A percentile compares a stretch with the other conserved stretches of the same genome.
Conservation (phyloP, 139 green algal species). For the Picochlorum sp. region DNA sequence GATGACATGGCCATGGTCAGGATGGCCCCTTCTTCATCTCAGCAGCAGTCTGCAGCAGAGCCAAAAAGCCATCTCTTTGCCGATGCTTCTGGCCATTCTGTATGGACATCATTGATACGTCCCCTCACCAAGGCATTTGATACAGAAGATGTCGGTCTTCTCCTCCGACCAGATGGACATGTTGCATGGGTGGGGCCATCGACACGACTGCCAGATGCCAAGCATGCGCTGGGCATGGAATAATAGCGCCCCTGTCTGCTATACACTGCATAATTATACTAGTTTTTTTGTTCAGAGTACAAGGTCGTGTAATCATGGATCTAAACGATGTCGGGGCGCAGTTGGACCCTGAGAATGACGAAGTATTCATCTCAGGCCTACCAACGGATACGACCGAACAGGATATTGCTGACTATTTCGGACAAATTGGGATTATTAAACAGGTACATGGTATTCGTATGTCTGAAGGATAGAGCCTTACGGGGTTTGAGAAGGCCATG, state of each 20-base stretch:
- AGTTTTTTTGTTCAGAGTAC: too few relatives aligned
- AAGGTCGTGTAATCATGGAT: background rate
- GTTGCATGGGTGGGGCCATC: conserved; percentile 45
- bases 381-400: conserved; percentile 48
- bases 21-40: too few relatives aligned
- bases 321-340: conserved; percentile 1
- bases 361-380: conserved; percentile 54
- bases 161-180: conserved; percentile 76
- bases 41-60: too few relatives aligned
- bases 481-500: too few relatives aligned
- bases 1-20: too few relatives aligned
- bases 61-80: too few relatives aligned
- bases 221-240: too few relatives aligned
- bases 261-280: too few relatives aligned
- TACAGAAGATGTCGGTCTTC: conserved; percentile 27
- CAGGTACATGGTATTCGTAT: background rate
- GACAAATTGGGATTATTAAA: conserved; percentile 64
- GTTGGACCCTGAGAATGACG: conserved; percentile 47
- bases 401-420: conserved; percentile 68
- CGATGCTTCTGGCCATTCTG: too few relatives aligned
- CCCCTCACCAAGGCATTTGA: background rate
- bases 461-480: too few relatives aligned
- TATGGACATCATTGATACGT: too few relatives aligned
- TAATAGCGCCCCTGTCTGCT: too few relatives aligned
- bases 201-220: background rate